phyloP scores from a whole-genome alignment of 495 filamentous ascomycete species.

The Amorphotheca resinae region DNA sequence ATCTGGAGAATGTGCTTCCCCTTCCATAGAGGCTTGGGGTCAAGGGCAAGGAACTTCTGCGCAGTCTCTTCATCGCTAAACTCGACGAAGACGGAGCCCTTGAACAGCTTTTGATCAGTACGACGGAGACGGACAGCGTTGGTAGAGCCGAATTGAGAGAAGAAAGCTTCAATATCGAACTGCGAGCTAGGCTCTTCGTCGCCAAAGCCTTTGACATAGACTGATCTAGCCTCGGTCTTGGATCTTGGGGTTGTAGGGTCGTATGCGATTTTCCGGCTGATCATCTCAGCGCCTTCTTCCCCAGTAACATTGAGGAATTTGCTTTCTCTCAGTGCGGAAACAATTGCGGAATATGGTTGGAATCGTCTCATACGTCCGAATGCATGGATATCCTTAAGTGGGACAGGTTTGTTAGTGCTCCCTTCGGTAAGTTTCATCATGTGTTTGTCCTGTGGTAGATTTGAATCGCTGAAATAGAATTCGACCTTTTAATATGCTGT shows the following conservation, averaged over 20 bases:
- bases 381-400: constrained; percentile 57
- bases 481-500: constrained; percentile 52
- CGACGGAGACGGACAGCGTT: constrained; percentile 84
- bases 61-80: constrained; percentile 64
- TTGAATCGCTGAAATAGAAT: constrained; percentile 94
- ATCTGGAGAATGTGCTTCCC: constrained; percentile 57
- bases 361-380: constrained; percentile 95
- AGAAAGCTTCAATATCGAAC: constrained; percentile 86
- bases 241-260: constrained; percentile 23
- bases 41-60: constrained; percentile 61
- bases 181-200: constrained; percentile 66
- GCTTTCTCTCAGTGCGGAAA: constrained; percentile 68
- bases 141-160: constrained; percentile 64
- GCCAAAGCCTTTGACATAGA: constrained; percentile 76
- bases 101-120: constrained; percentile 55
- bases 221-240: constrained; percentile 22
- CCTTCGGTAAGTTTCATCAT: constrained; percentile 67
- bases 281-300: constrained; percentile 42
- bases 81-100: constrained; percentile 91
- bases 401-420: constrained; percentile 62
- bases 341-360: constrained; percentile 66
- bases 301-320: constrained; percentile 53
- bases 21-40: constrained; percentile 74
- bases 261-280: constrained; percentile 66
- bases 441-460: constrained; percentile 78